Evolutionary conservation across 768 basidiomycete genomes (phyloP), one percentile per base, ranked within the genome.

Genomic region (Amanita pseudoporphyria): DNA sequence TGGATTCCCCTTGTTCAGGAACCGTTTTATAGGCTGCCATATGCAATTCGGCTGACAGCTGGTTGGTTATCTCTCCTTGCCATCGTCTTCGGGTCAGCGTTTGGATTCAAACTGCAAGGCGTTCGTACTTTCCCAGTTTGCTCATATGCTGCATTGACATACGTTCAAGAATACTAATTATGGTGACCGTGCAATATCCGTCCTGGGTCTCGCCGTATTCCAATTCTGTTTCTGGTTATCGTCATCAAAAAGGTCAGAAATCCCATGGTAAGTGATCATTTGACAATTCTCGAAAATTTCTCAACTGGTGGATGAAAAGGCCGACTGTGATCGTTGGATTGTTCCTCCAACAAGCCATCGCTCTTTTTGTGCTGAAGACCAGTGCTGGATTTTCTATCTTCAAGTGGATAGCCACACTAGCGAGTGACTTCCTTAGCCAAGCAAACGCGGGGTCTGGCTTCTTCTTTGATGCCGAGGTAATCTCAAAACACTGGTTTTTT

Each of bases 291-390:
- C 31, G 0, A 32, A 33, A 14, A 37, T 38, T 48, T 26, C 37
- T 38, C 26, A 51, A 36, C 36, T n/a, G 24, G 40, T 19, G 19
- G 9, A 13, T 24, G 26, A 7, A 19, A 52, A 85, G 84, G 87
- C 84, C 79, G 12, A 91, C 90, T n/a, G 78, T 92, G 57, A 81
- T 93, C 51, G 82, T 90, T 42, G 92, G 92, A 16, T 70, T 94
- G 16, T 82, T 92, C 65, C 57, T 84, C 37, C 92, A 96, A 61
- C 90, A 93, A 68, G 78, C 71, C 14, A 78, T 94, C 40, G 92
- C 92, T 1, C 73, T 95, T 38, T 92, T 95, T 62, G 92, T 94
- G 30, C 76, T 96, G 58, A 93, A 92, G 69, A 77, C 82, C 10
- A 68, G 69, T 39, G 90, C 89, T 39, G 92, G 92, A 16, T 91